These are phyloP conservation scores for Wolfiporia cocos DNA, from an alignment of 1,284 basidiomycete species.

Conservation along the genomic window DNA sequence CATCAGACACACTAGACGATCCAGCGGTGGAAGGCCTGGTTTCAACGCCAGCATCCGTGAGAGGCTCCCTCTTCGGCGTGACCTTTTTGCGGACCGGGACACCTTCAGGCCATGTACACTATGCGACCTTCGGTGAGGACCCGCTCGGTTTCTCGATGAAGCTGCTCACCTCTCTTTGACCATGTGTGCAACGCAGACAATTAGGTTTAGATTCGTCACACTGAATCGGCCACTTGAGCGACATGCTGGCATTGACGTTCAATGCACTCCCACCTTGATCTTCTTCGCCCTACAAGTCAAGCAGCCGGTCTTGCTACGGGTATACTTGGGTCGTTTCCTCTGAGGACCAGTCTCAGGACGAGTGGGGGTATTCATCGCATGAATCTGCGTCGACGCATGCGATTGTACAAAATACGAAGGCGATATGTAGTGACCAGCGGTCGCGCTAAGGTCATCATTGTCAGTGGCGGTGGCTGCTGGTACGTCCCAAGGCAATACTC, in stretches of 20 bases:
- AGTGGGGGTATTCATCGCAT: slow-evolving; percentile 40
- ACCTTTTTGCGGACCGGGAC: slow-evolving; percentile 56
- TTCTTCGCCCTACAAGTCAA: slow-evolving; percentile 82
- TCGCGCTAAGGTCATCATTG: slow-evolving; percentile 26
- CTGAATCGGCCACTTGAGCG: slow-evolving; percentile 31
- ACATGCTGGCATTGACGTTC: slow-evolving; percentile 5
- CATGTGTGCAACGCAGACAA: slow-evolving; percentile 74
- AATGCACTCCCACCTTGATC: slow-evolving; percentile 67
- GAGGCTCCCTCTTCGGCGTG: slow-evolving; percentile 29
- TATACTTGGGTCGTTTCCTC: slow-evolving; percentile 81
- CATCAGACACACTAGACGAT: slow-evolving; percentile 54
- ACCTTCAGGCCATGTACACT: slow-evolving; percentile 83
- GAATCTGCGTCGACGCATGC: slow-evolving; percentile 34
- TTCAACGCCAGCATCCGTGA: slow-evolving; percentile 38
- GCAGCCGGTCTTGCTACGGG: slow-evolving; percentile 80
- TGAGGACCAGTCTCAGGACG: slow-evolving; percentile 44
- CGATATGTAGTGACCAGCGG: slow-evolving; percentile 37
- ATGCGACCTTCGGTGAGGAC: background rate
- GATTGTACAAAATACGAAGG: slow-evolving; percentile 40
- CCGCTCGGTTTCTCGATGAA: background rate
- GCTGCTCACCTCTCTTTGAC: slow-evolving; percentile 63
- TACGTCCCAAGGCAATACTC: slow-evolving; percentile 22
- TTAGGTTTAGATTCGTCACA: slow-evolving; percentile 79
- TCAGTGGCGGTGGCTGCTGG: slow-evolving; percentile 10
- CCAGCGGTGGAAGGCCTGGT: slow-evolving; percentile 57